Base-by-base conservation (phyloP, 805 yeast species). In the Candida orba region DNA sequence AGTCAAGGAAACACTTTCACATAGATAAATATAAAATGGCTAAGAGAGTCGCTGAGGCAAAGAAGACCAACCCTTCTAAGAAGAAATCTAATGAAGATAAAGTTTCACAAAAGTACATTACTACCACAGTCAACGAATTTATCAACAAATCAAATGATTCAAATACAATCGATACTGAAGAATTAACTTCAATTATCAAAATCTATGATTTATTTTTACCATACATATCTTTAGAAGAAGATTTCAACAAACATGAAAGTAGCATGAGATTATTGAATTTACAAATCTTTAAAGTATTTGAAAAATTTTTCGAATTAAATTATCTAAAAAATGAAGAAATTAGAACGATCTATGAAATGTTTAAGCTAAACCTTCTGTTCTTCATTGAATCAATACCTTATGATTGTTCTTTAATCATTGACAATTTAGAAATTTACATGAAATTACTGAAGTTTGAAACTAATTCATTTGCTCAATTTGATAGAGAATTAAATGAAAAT, bases 371-470 rank as follows among this genome's bases (percentile, higher is more conserved):
- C 29, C 47, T 84, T 22, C 56, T 73, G 23, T 58, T 60, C 14
- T 59, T 75, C 40, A 61, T 82, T 50, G 61, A 60, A 4, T 50
- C 59, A n/a, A 51, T 63, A 3, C 54, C 65, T 3, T 58, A 68
- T 17, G 69, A 73, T 30, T 69, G 68, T 34, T 76, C 80, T 8
- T 59, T 68, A 51, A 64, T 72, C 59, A 76, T 46, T 54, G 85
- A 60, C 74, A 76, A 65, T 49, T 72, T 58, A 58, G 85, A 83
- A 54, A 63, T 74, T 30, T 63, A 71, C 47, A 66, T 81, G 71
- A 80, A 73, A 53, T 62, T 82, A 27, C 52, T 79, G 34, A 76
- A 66, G 58, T 57, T 72, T 32, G 95, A 86, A 62, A 69, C 81
- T 29, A 58, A 62, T 27, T 60, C 73, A 57, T 65, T 78, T 56